phyloP scores from a whole-genome alignment of 169 alveolate species.

The Eimeria maxima region DNA sequence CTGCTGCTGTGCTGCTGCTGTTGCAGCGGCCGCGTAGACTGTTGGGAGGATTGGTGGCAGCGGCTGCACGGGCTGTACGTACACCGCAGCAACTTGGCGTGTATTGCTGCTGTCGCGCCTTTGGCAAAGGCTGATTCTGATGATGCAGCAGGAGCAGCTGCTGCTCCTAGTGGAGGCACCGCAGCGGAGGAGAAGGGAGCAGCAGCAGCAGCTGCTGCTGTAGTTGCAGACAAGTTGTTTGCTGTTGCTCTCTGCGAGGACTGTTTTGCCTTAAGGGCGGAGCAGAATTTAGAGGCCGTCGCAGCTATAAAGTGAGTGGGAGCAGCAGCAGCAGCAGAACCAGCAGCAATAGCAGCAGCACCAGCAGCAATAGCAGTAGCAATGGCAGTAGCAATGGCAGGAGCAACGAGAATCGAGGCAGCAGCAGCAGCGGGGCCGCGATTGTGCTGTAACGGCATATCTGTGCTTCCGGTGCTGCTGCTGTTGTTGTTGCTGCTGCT shows the following conservation, averaged over 20 bases:
- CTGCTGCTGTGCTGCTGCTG: slow-evolving; percentile 6
- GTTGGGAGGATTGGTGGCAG: slow-evolving; percentile 22
- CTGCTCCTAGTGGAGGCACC: not conserved
- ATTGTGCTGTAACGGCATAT: not conserved
- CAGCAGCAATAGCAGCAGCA: slow-evolving; percentile 9
- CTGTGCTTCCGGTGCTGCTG: not conserved
- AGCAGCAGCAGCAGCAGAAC: not conserved
- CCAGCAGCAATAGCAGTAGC: not conserved
- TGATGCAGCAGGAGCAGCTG: slow-evolving; percentile 35
- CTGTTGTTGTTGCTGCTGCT: slow-evolving; percentile 4
- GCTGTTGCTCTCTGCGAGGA: slow-evolving; percentile 25
- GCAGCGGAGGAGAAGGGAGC: not conserved
- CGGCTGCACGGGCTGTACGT: slow-evolving; percentile 19
- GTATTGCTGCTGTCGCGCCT: slow-evolving; percentile 25
- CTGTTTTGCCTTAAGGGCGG: not conserved
- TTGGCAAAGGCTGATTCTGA: not conserved
- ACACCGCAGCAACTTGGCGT: slow-evolving; percentile 31
- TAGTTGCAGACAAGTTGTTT: not conserved
- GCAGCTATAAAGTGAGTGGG: not conserved
- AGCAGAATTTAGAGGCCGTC: not conserved
- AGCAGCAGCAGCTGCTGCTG: slow-evolving; percentile 20
- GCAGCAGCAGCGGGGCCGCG: not conserved
- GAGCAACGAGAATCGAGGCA: not conserved
- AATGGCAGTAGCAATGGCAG: not conserved
- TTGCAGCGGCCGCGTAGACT: not conserved